phyloP scores from a whole-genome alignment of 306 rosid species.

The Ziziphus jujuba region DNA sequence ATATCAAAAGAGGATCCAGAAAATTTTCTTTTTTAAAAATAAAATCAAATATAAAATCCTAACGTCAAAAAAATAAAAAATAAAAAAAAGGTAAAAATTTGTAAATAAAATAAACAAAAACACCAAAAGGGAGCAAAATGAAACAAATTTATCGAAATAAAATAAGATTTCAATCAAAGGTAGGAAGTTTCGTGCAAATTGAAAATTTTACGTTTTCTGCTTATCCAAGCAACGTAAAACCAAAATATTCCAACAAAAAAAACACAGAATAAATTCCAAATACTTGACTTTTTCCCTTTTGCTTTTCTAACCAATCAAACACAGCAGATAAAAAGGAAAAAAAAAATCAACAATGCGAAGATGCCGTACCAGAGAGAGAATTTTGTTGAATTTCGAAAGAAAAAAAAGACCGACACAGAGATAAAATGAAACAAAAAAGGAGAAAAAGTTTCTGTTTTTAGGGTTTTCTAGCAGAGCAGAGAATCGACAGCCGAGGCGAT shows the following conservation, averaged over 20 bases:
- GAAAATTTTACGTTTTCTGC: slow-evolving; percentile 7
- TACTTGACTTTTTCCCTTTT: background rate
- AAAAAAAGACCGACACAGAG: background rate
- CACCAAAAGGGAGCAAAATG: too few relatives aligned
- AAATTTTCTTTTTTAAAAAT: slow-evolving; percentile 11
- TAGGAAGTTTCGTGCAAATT: slow-evolving; percentile 1
- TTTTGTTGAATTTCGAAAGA: background rate
- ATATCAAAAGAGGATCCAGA: slow-evolving; percentile 43
- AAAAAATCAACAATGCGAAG: background rate
- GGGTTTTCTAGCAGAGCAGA: slow-evolving; percentile 1
- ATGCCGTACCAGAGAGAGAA: slow-evolving; percentile 29
- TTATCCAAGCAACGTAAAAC: slow-evolving; percentile 14
- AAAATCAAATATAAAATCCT: too few relatives aligned
- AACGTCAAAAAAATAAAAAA: slow-evolving; percentile 1
- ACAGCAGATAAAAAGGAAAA: background rate
- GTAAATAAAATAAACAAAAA: too few relatives aligned
- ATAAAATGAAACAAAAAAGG: background rate
- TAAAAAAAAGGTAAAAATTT: background rate
- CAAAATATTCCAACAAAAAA: background rate
- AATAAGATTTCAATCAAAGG: background rate
- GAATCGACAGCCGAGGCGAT: background rate
- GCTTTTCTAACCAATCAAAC: background rate
- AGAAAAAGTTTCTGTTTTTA: background rate
- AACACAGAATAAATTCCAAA: background rate
- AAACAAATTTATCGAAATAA: too few relatives aligned